phyloP scores from a whole-genome alignment of 169 alveolate genomes.

The Toxoplasma gondii region DNA sequence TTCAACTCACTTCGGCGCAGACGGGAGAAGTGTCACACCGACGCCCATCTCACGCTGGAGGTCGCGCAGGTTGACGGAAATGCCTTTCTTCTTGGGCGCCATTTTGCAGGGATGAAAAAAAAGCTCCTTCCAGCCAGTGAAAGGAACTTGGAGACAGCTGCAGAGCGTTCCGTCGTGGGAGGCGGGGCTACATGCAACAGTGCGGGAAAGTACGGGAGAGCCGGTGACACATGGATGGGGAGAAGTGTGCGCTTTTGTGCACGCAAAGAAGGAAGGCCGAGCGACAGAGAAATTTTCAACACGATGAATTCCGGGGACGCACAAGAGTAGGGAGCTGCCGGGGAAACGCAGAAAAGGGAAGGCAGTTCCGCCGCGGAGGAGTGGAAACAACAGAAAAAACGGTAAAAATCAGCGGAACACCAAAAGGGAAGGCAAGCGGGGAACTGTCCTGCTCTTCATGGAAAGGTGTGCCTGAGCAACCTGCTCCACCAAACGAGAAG shows the following conservation, averaged over 20 bases:
- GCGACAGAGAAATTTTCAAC: too few relatives aligned
- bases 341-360: background rate
- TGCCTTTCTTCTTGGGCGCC: slow-evolving; percentile 53
- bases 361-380: background rate
- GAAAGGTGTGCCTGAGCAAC: background rate
- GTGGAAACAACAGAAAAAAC: background rate
- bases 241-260: background rate
- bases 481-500: background rate
- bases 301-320: too few relatives aligned
- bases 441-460: background rate
- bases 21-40: slow-evolving; percentile 26
- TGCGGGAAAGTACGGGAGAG: background rate
- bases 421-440: background rate
- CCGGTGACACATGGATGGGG: background rate
- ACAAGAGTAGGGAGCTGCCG: too few relatives aligned
- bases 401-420: background rate
- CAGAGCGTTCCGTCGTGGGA: background rate
- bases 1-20: slow-evolving; percentile 31
- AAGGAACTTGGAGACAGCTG: background rate
- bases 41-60: slow-evolving; percentile 56
- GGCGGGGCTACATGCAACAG: background rate
- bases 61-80: slow-evolving; percentile 43
- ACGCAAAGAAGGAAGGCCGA: background rate
- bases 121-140: background rate
- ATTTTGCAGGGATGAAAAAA: background rate